Percentiles rank a stretch among this genome's conserved stretches.
phyloP scores from a whole-genome alignment of 345 rosid genomes.

The Gossypium ekmanianum region DNA sequence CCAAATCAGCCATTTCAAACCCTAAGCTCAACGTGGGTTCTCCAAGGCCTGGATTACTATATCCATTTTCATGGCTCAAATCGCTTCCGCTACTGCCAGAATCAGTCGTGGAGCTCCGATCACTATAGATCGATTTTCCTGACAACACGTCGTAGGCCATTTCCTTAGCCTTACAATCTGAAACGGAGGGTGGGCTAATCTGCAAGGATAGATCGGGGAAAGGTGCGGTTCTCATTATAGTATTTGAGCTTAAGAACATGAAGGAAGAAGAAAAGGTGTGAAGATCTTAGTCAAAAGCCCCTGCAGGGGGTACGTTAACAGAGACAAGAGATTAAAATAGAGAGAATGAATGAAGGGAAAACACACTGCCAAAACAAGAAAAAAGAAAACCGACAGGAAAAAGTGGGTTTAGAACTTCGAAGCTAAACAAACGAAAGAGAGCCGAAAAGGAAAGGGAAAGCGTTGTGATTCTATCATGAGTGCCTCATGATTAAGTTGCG shows the following conservation, averaged over 20 bases:
- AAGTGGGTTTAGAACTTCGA: constrained; percentile 17
- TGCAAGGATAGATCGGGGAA: constrained; percentile 87
- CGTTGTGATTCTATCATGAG: constrained; percentile 81
- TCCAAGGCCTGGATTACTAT: constrained; percentile 19
- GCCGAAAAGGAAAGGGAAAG: constrained; percentile 25
- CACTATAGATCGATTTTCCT: constrained; percentile 34
- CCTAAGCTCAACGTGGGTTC: constrained; percentile 67
- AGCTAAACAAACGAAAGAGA: constrained; percentile 11
- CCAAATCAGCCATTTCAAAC: constrained; percentile 41
- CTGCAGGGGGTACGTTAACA: constrained; percentile 3
- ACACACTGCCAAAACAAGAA: constrained; percentile 18
- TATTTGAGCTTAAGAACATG: constrained; percentile 38
- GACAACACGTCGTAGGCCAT: constrained; percentile 19
- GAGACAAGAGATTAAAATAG: not conserved
- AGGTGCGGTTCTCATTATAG: constrained; percentile 29
- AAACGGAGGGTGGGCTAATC: constrained; percentile 67
- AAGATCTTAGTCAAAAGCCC: constrained; percentile 15
- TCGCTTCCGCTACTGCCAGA: constrained; percentile 72
- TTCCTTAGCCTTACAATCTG: constrained; percentile 24
- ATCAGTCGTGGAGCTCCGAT: constrained; percentile 64
- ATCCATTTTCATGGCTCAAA: constrained; percentile 63
- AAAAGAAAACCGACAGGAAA: constrained; percentile 14
- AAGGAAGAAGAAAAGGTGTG: not conserved
- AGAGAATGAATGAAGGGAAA: constrained; percentile 24
- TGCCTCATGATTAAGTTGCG: constrained; percentile 70